Conservation (phyloP, 192 early-diverging fungal genomes). For the Haplosporangium gracile region DNA sequence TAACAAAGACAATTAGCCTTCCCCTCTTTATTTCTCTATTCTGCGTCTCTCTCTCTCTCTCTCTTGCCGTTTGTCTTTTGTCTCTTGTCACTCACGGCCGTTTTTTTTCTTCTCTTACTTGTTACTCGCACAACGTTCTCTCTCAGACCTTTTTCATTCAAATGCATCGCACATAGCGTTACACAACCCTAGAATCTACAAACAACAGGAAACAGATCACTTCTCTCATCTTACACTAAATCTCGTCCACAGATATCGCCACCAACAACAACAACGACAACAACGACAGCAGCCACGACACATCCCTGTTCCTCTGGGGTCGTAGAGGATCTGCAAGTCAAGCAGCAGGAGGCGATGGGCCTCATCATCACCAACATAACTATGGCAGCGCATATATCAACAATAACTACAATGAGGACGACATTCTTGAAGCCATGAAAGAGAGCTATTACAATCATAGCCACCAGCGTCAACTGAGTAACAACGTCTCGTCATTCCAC, state of each 20-base stretch:
- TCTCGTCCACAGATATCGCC: not conserved
- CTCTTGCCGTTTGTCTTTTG: no score
- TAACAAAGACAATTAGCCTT: no score
- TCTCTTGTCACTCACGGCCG: no score
- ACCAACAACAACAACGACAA: not conserved
- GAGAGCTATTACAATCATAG: conserved; percentile 10
- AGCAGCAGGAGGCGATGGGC: not conserved
- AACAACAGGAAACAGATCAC: no score
- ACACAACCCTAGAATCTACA: no score
- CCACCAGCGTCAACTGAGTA: not conserved
- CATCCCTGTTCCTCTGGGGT: conserved; percentile 10
- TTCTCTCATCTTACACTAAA: not conserved
- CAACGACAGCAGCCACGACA: not conserved
- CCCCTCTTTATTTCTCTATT: no score
- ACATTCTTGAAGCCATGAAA: conserved; percentile 35
- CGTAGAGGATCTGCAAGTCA: conserved; percentile 12
- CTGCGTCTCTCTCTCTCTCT: no score
- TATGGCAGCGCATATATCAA: not conserved
- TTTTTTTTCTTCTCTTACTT: no score
- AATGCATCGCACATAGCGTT: no score
- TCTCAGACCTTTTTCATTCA: no score
- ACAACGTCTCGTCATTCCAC: not conserved
- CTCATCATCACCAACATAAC: not conserved
- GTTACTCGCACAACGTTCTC: no score
- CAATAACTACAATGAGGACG: conserved; percentile 5